Evolutionary conservation across 768 basidiomycete genomes (phyloP), one percentile per base, ranked within the genome.

Genomic region (Phaeotremella skinneri): DNA sequence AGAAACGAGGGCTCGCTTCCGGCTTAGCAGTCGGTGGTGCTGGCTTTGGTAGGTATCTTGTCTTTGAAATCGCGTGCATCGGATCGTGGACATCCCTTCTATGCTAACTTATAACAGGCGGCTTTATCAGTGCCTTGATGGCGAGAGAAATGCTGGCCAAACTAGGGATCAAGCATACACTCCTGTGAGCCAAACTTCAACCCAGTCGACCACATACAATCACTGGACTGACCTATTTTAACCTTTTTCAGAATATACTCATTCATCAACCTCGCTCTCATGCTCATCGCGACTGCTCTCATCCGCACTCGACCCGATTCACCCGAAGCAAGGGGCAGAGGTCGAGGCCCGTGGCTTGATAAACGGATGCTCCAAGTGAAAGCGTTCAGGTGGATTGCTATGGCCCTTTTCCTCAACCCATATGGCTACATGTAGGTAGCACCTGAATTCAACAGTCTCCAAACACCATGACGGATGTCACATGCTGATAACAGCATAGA

Each of bases 21-120:
- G 43, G 43, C 21, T 45, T 45, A 45, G 43, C 43, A 7, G 43
- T 45, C 23, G 43, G 43, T 20, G 43, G 43, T 13, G 43, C 43
- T 45, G 43, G 43, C 6, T 45, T 45, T 45, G 43, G 43, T 45
- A 20, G 23, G 43, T 45, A 13, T 45, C 21, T 6, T 45, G 6
- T 23, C 11, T n/a, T n/a, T n/a, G n/a, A n/a, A n/a, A n/a, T n/a
- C n/a, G n/a, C n/a, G n/a, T n/a, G n/a, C n/a, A n/a, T n/a, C n/a
- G n/a, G n/a, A n/a, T n/a, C n/a, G n/a, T n/a, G n/a, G n/a, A n/a
- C n/a, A n/a, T n/a, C n/a, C n/a, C n/a, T n/a, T n/a, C n/a, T n/a
- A n/a, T n/a, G n/a, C n/a, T n/a, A n/a, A n/a, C n/a, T n/a, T n/a
- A n/a, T n/a, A n/a, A n/a, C 11, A 45, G 43, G 43, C 21, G 43